Percentiles rank a stretch among this genome's conserved stretches.
phyloP scores from a whole-genome alignment of 148 eudicot species.

The Simmondsia chinensis region DNA sequence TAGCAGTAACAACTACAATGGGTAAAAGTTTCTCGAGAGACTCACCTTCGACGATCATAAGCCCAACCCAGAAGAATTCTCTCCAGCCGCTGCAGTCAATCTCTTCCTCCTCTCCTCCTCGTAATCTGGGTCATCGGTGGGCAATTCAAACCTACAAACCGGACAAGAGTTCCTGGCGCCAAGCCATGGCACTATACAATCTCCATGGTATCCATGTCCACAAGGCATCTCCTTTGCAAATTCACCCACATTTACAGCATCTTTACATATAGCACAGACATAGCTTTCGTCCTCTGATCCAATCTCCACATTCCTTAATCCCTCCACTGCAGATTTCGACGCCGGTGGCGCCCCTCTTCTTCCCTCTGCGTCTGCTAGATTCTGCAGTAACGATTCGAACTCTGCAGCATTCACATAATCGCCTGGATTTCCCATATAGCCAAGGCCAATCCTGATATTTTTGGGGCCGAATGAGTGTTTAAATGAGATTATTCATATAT shows the following conservation, averaged over 20 bases:
- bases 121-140: conserved; percentile 76
- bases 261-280: conserved; percentile 73
- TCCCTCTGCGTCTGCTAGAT: conserved; percentile 68
- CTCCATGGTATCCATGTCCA: conserved; percentile 75
- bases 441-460: no score
- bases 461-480: no score
- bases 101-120: conserved; percentile 65
- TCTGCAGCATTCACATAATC: conserved; percentile 83
- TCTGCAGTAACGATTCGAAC: conserved; percentile 71
- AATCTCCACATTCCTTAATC: conserved; percentile 26
- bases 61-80: conserved; percentile 14
- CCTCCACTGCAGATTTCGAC: conserved; percentile 40
- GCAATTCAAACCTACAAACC: conserved; percentile 81
- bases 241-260: conserved; percentile 49
- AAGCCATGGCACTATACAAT: conserved; percentile 83
- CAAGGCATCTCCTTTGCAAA: conserved; percentile 63
- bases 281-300: conserved; percentile 15
- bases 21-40: no score
- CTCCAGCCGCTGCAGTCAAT: conserved; percentile 6
- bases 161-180: conserved; percentile 82
- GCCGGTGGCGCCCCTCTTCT: conserved; percentile 89
- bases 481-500: no score
- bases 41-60: no score
- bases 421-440: conserved; percentile 61
- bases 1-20: no score